These are phyloP conservation scores for Colletotrichum cuscutae DNA, from an alignment of 2,329 filamentous ascomycete genomes.

Conservation along the genomic window DNA sequence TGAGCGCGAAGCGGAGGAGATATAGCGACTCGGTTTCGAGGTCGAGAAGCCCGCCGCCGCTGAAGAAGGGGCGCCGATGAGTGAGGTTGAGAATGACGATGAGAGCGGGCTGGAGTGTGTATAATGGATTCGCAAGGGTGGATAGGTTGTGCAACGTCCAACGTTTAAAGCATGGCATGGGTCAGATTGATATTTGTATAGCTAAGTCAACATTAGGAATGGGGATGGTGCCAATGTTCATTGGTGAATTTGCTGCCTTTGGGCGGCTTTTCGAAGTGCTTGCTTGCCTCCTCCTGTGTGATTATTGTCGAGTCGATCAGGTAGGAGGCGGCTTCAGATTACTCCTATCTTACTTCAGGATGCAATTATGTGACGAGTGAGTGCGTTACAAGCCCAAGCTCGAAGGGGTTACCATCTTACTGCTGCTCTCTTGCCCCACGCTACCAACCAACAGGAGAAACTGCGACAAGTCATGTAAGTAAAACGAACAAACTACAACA, in stretches of 20 bases:
- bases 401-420: not conserved
- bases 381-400: not conserved
- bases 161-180: not conserved
- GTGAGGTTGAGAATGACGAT: constrained; percentile 16
- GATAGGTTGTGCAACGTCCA: not conserved
- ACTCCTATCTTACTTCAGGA: not conserved
- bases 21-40: constrained; percentile 37
- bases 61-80: constrained; percentile 41
- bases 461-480: no score
- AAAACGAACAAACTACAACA: no score
- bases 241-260: not conserved
- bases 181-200: constrained; percentile 16
- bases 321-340: not conserved
- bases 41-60: constrained; percentile 38
- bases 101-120: constrained; percentile 1
- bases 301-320: not conserved
- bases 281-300: not conserved
- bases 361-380: not conserved
- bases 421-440: no score
- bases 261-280: not conserved
- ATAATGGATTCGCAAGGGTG: constrained; percentile 35
- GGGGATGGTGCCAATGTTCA: not conserved
- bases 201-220: not conserved
- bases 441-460: no score
- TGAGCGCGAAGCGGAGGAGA: constrained; percentile 37